phyloP scores from a whole-genome alignment of 2,329 filamentous ascomycete genomes.

The Stemphylium vesicarium region DNA sequence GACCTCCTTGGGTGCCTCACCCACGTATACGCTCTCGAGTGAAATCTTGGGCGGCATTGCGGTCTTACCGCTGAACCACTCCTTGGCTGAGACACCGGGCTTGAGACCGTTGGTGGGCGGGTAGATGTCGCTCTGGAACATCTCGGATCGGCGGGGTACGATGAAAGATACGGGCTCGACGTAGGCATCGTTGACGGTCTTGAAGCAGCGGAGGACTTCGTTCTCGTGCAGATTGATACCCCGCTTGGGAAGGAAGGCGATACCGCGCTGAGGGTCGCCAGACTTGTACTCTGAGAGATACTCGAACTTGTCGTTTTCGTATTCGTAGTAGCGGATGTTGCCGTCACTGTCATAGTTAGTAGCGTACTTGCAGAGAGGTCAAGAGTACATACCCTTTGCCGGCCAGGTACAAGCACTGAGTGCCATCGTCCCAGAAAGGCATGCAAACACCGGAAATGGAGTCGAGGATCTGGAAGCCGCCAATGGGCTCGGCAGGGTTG shows the following conservation, averaged over 20 bases:
- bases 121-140: conserved; percentile 97
- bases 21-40: conserved; percentile 89
- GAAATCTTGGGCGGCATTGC: conserved; percentile 89
- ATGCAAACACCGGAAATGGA: conserved; percentile 98
- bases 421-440: conserved; percentile 99
- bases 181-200: conserved; percentile 93
- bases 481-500: conserved; percentile 78
- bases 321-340: conserved; percentile 99
- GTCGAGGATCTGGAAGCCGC: conserved; percentile 88
- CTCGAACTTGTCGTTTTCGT: conserved; percentile 98
- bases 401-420: conserved; percentile 92
- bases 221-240: conserved; percentile 97
- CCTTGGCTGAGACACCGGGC: conserved; percentile 76
- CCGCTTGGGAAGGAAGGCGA: conserved; percentile 93
- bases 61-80: conserved; percentile 88
- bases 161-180: conserved; percentile 98
- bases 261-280: conserved; percentile 88
- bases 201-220: conserved; percentile 88
- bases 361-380: neutral
- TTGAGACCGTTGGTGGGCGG: conserved; percentile 82
- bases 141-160: conserved; percentile 89
- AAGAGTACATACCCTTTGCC: conserved; percentile 80
- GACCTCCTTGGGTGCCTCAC: conserved; percentile 78
- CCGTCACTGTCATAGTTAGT: conserved; percentile 70
- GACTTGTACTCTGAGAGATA: conserved; percentile 98